These are phyloP conservation scores for Crithidia fasciculata DNA, from an alignment of 208 protist genomes.

Conservation along the genomic window DNA sequence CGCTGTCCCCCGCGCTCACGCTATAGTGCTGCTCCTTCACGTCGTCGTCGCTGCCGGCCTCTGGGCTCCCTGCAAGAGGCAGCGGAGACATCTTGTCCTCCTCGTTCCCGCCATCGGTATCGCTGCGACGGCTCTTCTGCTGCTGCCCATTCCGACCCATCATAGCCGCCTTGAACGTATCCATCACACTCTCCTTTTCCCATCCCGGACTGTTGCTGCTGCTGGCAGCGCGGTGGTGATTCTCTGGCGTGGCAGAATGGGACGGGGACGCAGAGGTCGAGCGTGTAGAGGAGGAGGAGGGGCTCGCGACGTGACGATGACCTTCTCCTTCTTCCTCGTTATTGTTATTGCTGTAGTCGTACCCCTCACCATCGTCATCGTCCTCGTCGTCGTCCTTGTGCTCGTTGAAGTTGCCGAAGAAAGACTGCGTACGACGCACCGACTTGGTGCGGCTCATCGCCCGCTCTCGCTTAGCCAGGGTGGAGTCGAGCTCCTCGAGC, in stretches of 20 bases:
- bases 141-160: neutral
- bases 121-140: no score
- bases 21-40: neutral
- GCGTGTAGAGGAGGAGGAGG: neutral
- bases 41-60: neutral
- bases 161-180: neutral
- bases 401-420: neutral
- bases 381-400: neutral
- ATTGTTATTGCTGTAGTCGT: neutral
- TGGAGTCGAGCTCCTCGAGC: slow-evolving; percentile 3
- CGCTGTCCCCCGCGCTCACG: neutral
- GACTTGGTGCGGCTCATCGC: neutral
- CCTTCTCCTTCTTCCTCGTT: neutral
- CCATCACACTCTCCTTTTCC: neutral
- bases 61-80: neutral
- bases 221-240: neutral
- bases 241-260: neutral
- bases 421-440: slow-evolving; percentile 10
- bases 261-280: neutral
- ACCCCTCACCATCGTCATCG: neutral
- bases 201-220: neutral
- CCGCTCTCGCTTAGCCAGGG: neutral
- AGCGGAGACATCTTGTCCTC: neutral
- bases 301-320: neutral
- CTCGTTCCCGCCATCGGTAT: neutral